A percentile compares a stretch with the other conserved stretches of the same genome.
Conservation (phyloP, 495 filamentous ascomycete genomes). For the Podospora appendiculata region DNA sequence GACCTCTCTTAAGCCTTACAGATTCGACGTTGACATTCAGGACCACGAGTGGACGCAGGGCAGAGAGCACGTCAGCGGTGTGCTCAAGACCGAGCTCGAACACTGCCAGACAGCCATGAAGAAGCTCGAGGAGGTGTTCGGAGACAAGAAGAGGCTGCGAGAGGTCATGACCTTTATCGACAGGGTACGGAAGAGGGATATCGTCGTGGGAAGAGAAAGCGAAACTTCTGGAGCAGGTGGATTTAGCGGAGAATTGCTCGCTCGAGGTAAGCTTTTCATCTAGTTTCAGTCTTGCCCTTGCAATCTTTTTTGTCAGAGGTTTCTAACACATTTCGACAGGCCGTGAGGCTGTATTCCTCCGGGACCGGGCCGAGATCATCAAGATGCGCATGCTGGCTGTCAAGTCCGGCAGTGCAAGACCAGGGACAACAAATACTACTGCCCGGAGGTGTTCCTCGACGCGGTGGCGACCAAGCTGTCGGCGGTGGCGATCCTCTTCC, state of each 20-base stretch:
- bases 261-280: conserved; percentile 53
- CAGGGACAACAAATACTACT: conserved; percentile 86
- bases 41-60: conserved; percentile 80
- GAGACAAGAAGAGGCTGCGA: conserved; percentile 71
- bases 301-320: not conserved
- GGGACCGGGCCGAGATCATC: conserved; percentile 79
- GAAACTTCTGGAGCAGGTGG: conserved; percentile 73
- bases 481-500: conserved; percentile 88
- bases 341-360: conserved; percentile 86
- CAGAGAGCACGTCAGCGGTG: conserved; percentile 65
- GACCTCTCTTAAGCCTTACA: conserved; percentile 98
- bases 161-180: conserved; percentile 93
- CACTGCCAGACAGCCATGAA: conserved; percentile 75
- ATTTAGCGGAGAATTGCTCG: conserved; percentile 74
- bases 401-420: conserved; percentile 79
- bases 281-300: not conserved
- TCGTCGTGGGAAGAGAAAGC: conserved; percentile 75
- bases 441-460: conserved; percentile 95
- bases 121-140: conserved; percentile 63
- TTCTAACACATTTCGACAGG: conserved; percentile 42
- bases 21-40: conserved; percentile 92
- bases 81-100: conserved; percentile 75
- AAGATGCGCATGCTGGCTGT: conserved; percentile 82
- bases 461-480: conserved; percentile 93
- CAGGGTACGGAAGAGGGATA: conserved; percentile 72